A percentile compares a stretch with the other conserved stretches of the same genome.
These are phyloP conservation scores for Hydnomerulius pinastri DNA, from an alignment of 768 basidiomycete genomes.

Conservation along the genomic window DNA sequence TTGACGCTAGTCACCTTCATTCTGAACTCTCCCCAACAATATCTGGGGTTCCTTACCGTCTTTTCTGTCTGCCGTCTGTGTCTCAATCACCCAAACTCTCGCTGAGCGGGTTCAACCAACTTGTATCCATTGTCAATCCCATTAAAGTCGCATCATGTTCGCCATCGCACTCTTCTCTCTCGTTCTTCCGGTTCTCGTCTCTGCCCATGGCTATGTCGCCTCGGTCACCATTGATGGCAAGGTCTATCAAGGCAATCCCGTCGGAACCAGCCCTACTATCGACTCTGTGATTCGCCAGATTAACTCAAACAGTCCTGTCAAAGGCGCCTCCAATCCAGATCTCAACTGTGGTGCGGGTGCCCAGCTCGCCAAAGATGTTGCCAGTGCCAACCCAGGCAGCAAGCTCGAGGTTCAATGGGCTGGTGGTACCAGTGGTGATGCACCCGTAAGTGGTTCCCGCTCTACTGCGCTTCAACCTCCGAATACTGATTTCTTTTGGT, in stretches of 20 bases:
- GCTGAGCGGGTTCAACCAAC: conserved; percentile 22
- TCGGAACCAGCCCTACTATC: conserved; percentile 24
- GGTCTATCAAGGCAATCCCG: conserved; percentile 32
- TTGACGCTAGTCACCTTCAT: not conserved
- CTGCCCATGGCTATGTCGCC: conserved; percentile 30
- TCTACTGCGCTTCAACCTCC: not conserved
- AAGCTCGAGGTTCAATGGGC: conserved; percentile 54
- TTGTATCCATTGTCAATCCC: not conserved
- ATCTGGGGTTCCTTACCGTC: conserved; percentile 1
- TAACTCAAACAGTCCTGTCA: conserved; percentile 45
- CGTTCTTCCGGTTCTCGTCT: conserved; percentile 24
- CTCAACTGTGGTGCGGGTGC: conserved; percentile 62
- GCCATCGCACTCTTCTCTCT: conserved; percentile 10
- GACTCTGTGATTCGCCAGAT: conserved; percentile 45
- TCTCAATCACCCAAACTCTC: conserved; percentile 5
- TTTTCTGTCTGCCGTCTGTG: conserved; percentile 2
- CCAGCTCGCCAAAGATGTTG: conserved; percentile 45
- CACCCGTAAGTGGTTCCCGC: conserved; percentile 22
- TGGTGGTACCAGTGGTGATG: conserved; percentile 36
- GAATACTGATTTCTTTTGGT: not conserved
- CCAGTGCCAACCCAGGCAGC: conserved; percentile 61
- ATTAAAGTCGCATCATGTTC: conserved; percentile 17
- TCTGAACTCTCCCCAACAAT: not conserved
- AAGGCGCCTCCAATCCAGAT: conserved; percentile 56
- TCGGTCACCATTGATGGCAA: conserved; percentile 30